Conservation (phyloP, 1,284 basidiomycete species). For the Cerioporus squamosus region DNA sequence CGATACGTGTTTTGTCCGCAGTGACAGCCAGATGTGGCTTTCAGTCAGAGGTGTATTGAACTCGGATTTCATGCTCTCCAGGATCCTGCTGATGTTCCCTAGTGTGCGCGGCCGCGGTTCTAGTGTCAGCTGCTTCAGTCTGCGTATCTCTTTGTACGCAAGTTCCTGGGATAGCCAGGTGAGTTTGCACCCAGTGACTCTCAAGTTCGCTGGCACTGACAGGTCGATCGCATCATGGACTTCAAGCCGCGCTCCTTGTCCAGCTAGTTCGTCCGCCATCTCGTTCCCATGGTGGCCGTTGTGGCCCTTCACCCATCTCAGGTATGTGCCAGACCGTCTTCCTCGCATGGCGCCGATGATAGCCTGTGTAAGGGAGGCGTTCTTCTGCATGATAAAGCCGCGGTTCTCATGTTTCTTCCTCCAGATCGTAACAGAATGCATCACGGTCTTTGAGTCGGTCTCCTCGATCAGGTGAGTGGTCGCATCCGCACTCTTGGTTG, state of each 20-base stretch:
- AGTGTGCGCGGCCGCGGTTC: not conserved
- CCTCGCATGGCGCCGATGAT: slow-evolving; percentile 4
- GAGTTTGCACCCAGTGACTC: slow-evolving; percentile 30
- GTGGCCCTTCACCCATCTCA: slow-evolving; percentile 37
- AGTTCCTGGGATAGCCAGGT: slow-evolving; percentile 29
- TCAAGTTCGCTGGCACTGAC: not conserved
- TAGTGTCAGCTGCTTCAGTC: not conserved
- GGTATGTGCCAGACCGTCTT: slow-evolving; percentile 18
- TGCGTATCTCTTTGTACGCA: slow-evolving; percentile 30
- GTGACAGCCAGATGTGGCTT: slow-evolving; percentile 9
- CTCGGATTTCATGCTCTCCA: not conserved
- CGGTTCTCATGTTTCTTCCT: slow-evolving; percentile 4
- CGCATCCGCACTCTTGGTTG: not conserved
- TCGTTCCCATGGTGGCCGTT: slow-evolving; percentile 27
- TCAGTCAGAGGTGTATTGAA: not conserved
- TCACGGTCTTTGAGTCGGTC: slow-evolving; percentile 11
- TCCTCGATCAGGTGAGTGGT: not conserved
- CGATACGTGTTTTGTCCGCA: slow-evolving; percentile 27
- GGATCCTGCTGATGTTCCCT: not conserved
- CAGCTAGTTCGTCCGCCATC: slow-evolving; percentile 27
- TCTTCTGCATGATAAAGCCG: slow-evolving; percentile 3
- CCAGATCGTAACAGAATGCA: not conserved
- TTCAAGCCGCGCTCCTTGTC: slow-evolving; percentile 21
- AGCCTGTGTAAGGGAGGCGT: not conserved
- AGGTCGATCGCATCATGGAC: not conserved